Evolutionary conservation across 768 basidiomycete species (phyloP).

Genomic region (Hemileccinum impolitum): DNA sequence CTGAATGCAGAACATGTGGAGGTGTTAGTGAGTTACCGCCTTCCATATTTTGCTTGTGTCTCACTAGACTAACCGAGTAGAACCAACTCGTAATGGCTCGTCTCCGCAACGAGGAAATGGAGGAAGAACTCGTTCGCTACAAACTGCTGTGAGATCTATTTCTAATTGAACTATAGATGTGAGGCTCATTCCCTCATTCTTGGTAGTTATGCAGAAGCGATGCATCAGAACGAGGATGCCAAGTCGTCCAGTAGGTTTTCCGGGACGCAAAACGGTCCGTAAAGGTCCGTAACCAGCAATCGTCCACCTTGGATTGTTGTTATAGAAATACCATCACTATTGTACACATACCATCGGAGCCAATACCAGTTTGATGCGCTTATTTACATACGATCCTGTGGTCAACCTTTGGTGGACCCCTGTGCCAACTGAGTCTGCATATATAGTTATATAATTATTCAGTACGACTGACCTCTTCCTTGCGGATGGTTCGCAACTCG

Average conservation of each 20-base stretch:
- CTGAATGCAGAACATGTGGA: conserved; percentile 82
- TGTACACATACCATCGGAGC: conserved; percentile 14
- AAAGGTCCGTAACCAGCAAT: conserved; percentile 12
- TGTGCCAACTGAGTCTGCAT: conserved; percentile 17
- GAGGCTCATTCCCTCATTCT: not conserved
- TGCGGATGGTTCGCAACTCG: conserved; percentile 70
- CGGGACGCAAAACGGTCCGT: conserved; percentile 11
- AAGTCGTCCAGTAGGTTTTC: conserved; percentile 64
- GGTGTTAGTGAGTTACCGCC: conserved; percentile 47
- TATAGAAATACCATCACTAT: not conserved
- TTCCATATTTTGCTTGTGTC: not conserved
- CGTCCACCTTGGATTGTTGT: not conserved
- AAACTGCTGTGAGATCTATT: conserved; percentile 64
- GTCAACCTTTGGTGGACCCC: conserved; percentile 8
- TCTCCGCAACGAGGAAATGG: conserved; percentile 88
- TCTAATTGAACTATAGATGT: not conserved
- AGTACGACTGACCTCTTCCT: conserved; percentile 56
- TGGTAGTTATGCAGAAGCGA: conserved; percentile 64
- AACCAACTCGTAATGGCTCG: conserved; percentile 90
- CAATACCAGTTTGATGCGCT: conserved; percentile 2
- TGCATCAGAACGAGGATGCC: conserved; percentile 74
- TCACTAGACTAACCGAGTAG: conserved; percentile 40
- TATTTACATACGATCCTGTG: not conserved
- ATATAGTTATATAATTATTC: not conserved
- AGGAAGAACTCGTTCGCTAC: conserved; percentile 91